Evolutionary conservation across 371 early-diverging fungal species (phyloP).

Genomic region (Massospora cicadina): DNA sequence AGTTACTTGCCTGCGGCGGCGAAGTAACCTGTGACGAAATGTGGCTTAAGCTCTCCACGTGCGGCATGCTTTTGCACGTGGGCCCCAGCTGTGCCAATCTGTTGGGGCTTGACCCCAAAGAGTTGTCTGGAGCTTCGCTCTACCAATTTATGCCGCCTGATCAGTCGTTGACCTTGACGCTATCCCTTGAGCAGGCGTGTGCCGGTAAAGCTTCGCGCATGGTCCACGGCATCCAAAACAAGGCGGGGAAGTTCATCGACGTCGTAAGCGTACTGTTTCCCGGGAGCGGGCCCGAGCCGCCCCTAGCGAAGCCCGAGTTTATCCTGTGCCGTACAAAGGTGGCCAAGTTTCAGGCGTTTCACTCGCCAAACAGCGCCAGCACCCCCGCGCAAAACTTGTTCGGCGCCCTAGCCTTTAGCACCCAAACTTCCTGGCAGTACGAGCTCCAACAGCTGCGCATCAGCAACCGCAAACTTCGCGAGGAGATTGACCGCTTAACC

Average conservation of each 20-base stretch:
- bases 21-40: constrained; percentile 16
- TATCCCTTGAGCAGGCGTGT: constrained; percentile 25
- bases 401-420: constrained; percentile 19
- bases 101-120: constrained; percentile 24
- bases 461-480: constrained; percentile 21
- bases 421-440: constrained; percentile 28
- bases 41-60: constrained; percentile 39
- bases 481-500: constrained; percentile 19
- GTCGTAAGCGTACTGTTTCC: constrained; percentile 28
- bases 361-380: neutral
- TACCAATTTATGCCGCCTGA: constrained; percentile 33
- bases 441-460: constrained; percentile 29
- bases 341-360: neutral
- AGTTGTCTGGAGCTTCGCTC: constrained; percentile 26
- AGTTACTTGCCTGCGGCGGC: constrained; percentile 13
- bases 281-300: constrained; percentile 20
- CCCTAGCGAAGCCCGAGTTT: constrained; percentile 20
- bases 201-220: constrained; percentile 25
- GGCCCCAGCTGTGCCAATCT: constrained; percentile 22
- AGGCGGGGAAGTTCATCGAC: constrained; percentile 21
- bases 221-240: constrained; percentile 22
- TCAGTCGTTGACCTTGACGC: constrained; percentile 25
- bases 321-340: constrained; percentile 21
- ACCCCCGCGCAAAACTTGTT: constrained; percentile 17
- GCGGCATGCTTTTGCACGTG: constrained; percentile 34